Percentiles rank a stretch among this genome's conserved stretches.
These are phyloP conservation scores for Chiua virens DNA, from an alignment of 768 basidiomycete genomes.

Conservation along the genomic window DNA sequence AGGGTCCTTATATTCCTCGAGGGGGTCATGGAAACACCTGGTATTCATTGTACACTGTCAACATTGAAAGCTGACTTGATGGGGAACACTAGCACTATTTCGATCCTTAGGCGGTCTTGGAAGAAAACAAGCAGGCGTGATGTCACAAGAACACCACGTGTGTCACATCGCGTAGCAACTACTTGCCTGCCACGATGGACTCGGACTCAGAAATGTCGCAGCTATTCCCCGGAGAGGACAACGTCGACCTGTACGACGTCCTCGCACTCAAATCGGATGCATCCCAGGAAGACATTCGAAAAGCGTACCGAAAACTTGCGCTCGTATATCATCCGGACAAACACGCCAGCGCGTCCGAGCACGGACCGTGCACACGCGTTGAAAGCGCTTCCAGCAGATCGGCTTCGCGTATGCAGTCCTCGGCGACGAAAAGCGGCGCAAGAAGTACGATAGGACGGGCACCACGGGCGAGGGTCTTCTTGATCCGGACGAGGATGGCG, in stretches of 20 bases:
- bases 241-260: conserved; percentile 76
- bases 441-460: conserved; percentile 84
- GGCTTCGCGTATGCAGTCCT: conserved; percentile 93
- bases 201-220: conserved; percentile 64
- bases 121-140: no score
- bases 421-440: conserved; percentile 70
- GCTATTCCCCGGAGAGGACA: conserved; percentile 74
- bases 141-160: background rate
- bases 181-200: conserved; percentile 66
- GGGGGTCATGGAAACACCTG: no score
- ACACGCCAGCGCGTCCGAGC: conserved; percentile 59
- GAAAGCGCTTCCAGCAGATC: conserved; percentile 86
- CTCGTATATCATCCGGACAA: conserved; percentile 91
- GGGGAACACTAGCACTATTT: no score
- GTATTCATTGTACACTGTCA: no score
- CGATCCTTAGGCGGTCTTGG: no score
- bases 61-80: no score
- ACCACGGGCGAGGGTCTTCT: conserved; percentile 78
- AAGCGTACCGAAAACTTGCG: conserved; percentile 82
- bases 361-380: conserved; percentile 65
- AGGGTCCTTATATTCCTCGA: no score
- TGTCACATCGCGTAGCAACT: conserved; percentile 7
- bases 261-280: conserved; percentile 58
- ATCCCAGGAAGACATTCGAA: conserved; percentile 68
- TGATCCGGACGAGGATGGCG: conserved; percentile 71